Evolutionary conservation across 1,139 yeast genomes (phyloP), one percentile per base, ranked within the genome.

Genomic region (Zhuliangozyma parablackwelliae): DNA sequence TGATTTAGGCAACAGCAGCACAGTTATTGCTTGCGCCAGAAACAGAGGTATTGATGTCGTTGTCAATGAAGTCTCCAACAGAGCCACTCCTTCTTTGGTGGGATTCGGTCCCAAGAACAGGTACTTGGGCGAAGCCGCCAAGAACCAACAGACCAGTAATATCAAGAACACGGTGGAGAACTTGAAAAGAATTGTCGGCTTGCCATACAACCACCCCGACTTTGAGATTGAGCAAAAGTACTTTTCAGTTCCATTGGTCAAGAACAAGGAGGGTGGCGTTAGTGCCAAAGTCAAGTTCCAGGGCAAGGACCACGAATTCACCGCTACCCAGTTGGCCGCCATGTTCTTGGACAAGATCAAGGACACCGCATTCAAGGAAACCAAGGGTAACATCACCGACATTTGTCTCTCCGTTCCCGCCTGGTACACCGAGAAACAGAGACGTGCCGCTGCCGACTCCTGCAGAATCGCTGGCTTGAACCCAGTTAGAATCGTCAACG

Each of bases 1-100:
- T 68, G 99, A 92, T 80, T 82, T 92, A 63, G 99, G 99, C 72
- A 89, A 89, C 72, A 76, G 79, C 74, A 86, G 78, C 75, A 81
- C 95, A 47, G 97, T 90, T 51, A 78, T 92, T 60, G 97, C 97
- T 33, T 95, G 95, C 62, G 98, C 98, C 47, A 86, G 95, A 66
- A 92, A 92, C 80, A 82, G 97, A 75, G 97, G 97, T 60, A 92
- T 94, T 63, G 98, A 92, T 66, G 83, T 94, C 56, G 87, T 92
- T 56, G 97, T 92, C 71, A 94, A 94, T 65, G 99, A 92, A 68
- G 98, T 92, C 37, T 90, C 97, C 40, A 92, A 92, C 82, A 85
- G 98, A 69, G 68, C 95, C 50, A 92, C 99, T 30, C 98, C 99
- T 47, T 72, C 97, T 21, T 72, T 92, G 50, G 94, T 94, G 52